A percentile compares a stretch with the other conserved stretches of the same genome.
Evolutionary conservation across 768 basidiomycete genomes (phyloP).

Genomic region (Termitomyces sp.): DNA sequence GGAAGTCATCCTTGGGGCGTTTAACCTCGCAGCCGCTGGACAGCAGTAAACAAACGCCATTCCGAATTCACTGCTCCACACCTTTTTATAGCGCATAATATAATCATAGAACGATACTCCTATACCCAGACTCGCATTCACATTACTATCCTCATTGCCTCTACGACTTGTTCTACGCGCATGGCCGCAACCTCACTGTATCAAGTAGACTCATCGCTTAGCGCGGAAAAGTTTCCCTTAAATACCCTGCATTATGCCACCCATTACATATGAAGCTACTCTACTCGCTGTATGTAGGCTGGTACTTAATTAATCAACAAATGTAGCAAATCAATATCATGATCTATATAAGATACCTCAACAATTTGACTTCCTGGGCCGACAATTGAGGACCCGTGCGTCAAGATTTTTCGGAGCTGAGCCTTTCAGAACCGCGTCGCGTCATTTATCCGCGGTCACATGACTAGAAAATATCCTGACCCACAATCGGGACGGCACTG

Average conservation of each 20-base stretch:
- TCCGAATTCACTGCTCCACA: neutral
- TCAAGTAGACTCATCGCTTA: conserved; percentile 11
- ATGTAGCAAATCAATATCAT: neutral
- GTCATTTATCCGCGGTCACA: neutral
- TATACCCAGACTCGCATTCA: neutral
- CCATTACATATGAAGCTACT: neutral
- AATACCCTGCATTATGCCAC: conserved; percentile 4
- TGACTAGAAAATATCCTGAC: neutral
- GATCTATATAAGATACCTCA: no score
- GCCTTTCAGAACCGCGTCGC: neutral
- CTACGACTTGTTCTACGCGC: conserved; percentile 1
- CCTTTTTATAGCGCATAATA: neutral
- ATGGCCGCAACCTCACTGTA: conserved; percentile 14
- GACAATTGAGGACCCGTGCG: no score
- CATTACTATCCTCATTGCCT: neutral
- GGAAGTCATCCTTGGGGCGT: conserved; percentile 64
- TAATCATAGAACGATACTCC: neutral
- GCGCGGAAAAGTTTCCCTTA: neutral
- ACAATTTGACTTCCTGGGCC: no score
- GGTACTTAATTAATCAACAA: neutral
- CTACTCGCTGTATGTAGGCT: neutral
- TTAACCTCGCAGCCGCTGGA: conserved; percentile 42
- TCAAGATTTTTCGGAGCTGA: neutral
- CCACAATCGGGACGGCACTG: no score
- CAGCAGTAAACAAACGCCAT: conserved; percentile 18